Base-by-base conservation (phyloP, 768 basidiomycete genomes). In the Suillus subluteus region DNA sequence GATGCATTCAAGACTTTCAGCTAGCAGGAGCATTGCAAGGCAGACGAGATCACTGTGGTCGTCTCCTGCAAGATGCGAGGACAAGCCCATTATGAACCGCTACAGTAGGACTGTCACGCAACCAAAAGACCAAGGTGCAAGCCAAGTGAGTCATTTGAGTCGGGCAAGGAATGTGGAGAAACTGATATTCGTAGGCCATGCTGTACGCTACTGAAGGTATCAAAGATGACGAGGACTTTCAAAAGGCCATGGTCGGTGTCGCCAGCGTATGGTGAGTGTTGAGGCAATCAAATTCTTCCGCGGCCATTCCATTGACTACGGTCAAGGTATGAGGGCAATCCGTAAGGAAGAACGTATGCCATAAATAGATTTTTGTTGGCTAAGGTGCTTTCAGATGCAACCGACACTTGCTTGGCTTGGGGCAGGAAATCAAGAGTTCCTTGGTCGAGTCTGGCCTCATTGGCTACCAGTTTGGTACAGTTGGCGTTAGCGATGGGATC, bases 161-260 rank as follows among this genome's bases (percentile, higher is more conserved):
- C 11, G 61, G 52, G 68, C 35, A 8, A 26, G 16, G 30, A 35
- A 63, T 54, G 11, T 23, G 37, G 23, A 64, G 38, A 65, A 63
- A 37, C 41, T 58, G 15, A 55, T 56, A 63, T 13, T 0, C 26
- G 30, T 73, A 97, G 94, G 98, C 98, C 41, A 99, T 99, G 98
- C 82, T 99, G 59, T 99, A 96, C 79, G 98, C 96, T n/a, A 99
- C 98, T 1, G 98, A 98, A 43, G 96, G 94, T 38, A 86, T 99
- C 68, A 81, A 84, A 32, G 80, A 72, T 18, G 92, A 97, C 69
- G 85, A 83, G 2, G 98, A 99, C 81, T 92, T 99, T 68, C 82
- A 93, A 74, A 98, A 97, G 77, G 89, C 96, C 55, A 98, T 99
- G 96, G 93, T 99, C 65, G 98, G 98, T 61, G 89, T 99, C 35